Conservation (phyloP, 2,329 filamentous ascomycete species). For the Phialophora chinensis region DNA sequence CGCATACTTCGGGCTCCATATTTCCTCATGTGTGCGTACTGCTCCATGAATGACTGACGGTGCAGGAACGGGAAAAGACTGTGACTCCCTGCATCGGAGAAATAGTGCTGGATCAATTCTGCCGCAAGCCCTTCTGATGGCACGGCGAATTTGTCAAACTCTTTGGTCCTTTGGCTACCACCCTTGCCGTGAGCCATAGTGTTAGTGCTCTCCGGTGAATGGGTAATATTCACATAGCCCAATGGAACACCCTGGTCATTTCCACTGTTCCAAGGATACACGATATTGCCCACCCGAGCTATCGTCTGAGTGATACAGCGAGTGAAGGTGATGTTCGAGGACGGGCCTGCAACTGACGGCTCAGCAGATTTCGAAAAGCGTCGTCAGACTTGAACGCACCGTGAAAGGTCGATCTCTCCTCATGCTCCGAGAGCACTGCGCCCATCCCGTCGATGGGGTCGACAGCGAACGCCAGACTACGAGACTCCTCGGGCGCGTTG, state of each 20-base stretch:
- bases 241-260: background rate
- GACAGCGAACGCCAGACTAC: background rate
- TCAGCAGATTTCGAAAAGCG: background rate
- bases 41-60: slow-evolving; percentile 37
- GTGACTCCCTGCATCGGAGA: slow-evolving; percentile 35
- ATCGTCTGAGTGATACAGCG: background rate
- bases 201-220: no score
- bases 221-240: no score
- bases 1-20: slow-evolving; percentile 36
- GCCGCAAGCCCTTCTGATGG: background rate
- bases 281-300: background rate
- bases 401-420: background rate
- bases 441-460: slow-evolving; percentile 7
- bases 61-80: slow-evolving; percentile 42
- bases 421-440: background rate
- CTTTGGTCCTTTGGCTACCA: no score
- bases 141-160: background rate
- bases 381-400: background rate
- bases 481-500: background rate
- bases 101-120: slow-evolving; percentile 38
- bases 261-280: background rate
- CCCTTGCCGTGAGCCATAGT: no score
- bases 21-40: slow-evolving; percentile 35
- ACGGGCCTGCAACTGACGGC: background rate
- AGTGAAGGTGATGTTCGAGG: background rate